These are phyloP conservation scores for Fusarium ramigenum DNA, from an alignment of 2,329 filamentous ascomycete species.

Conservation along the genomic window DNA sequence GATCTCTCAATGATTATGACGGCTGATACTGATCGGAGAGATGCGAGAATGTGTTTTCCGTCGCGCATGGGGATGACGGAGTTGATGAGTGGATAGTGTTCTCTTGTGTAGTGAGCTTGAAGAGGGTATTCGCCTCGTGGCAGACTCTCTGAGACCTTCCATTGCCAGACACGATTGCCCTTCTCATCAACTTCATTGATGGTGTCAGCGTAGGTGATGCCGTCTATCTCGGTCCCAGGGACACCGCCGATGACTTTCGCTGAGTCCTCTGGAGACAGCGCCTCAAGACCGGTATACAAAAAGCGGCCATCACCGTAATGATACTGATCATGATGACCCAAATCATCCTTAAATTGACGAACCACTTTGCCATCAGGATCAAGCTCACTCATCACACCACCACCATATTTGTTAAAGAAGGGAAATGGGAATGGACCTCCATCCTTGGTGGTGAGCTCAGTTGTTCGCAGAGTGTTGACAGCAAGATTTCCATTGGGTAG, in stretches of 20 bases:
- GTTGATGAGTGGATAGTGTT: constrained; percentile 47
- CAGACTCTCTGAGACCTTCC: constrained; percentile 43
- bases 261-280: constrained; percentile 39
- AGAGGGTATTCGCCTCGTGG: constrained; percentile 42
- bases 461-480: constrained; percentile 41
- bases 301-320: constrained; percentile 43
- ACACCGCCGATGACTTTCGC: constrained; percentile 43
- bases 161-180: constrained; percentile 41
- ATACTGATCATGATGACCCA: constrained; percentile 45
- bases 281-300: constrained; percentile 43
- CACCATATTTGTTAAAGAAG: constrained; percentile 46
- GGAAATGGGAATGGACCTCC: constrained; percentile 41
- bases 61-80: constrained; percentile 43
- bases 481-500: constrained; percentile 44
- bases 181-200: constrained; percentile 44
- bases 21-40: constrained; percentile 42
- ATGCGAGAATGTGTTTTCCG: constrained; percentile 43
- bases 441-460: constrained; percentile 26
- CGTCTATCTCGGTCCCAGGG: constrained; percentile 37
- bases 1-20: constrained; percentile 43
- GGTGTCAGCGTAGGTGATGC: constrained; percentile 44
- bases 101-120: constrained; percentile 44
- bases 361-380: constrained; percentile 38
- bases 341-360: constrained; percentile 40
- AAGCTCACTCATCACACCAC: constrained; percentile 45